These are phyloP conservation scores for Leccinellum luteum DNA, from an alignment of 768 basidiomycete species.

Conservation along the genomic window DNA sequence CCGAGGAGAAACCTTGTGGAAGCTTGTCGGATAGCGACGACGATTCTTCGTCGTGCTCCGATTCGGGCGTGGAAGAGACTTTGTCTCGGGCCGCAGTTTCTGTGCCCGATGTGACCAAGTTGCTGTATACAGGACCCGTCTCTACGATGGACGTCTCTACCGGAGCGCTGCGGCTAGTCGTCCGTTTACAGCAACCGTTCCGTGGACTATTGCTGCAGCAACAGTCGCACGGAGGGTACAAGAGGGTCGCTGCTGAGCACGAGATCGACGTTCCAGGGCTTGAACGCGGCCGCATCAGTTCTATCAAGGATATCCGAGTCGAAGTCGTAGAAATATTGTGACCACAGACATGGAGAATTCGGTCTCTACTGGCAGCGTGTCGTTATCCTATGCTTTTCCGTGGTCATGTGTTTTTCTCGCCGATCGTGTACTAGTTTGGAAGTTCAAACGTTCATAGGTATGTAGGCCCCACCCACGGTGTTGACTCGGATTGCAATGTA, in stretches of 20 bases:
- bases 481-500: too few species aligned
- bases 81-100: neutral
- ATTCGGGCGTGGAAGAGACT: too few species aligned
- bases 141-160: neutral
- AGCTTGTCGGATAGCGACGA: neutral
- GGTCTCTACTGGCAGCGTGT: too few species aligned
- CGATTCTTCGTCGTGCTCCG: neutral
- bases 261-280: neutral
- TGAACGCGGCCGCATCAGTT: neutral
- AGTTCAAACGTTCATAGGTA: too few species aligned
- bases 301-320: neutral
- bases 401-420: too few species aligned
- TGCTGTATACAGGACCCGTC: neutral
- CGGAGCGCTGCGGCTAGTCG: slow-evolving; percentile 3
- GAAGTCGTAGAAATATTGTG: neutral
- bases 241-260: neutral
- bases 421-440: too few species aligned
- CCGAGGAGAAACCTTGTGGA: neutral
- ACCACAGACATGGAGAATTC: too few species aligned
- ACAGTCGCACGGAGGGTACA: neutral
- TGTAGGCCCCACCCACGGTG: too few species aligned
- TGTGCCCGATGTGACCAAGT: too few species aligned
- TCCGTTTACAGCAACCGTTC: slow-evolving; percentile 9
- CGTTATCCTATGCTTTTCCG: too few species aligned
- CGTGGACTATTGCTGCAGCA: slow-evolving; percentile 1